Evolutionary conservation across 148 eudicot genomes (phyloP), one percentile per base, ranked within the genome.

Genomic region (Camellia sinensis): DNA sequence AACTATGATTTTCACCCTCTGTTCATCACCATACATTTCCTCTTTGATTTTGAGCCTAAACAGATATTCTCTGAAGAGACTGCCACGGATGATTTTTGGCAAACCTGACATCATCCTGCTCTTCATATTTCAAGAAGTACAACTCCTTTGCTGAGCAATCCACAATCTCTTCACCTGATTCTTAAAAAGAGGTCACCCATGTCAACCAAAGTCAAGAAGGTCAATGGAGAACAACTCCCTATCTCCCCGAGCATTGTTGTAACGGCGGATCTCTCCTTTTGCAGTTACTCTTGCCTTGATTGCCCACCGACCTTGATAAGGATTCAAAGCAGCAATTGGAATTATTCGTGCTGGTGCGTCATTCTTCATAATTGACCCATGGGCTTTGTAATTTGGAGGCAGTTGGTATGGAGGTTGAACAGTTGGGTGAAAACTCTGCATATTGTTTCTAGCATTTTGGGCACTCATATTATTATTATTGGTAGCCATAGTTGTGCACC

Each of bases 271-370:
- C 64, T 97, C 94, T 29, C 97, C 97, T 86, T 97, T 97, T 9
- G 99, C 93, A 75, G 99, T 97, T 64, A 97, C 98, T 83, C 99
- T 91, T 64, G 99, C 98, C 81, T 97, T 97, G 64, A 97, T 91
- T 70, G 99, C 98, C 99, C 98, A 97, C 17, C 99, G 94, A 29
- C 99, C 99, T 76, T 97, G 99, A 79, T 97, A 97, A 81, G 99
- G 99, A 87, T 94, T 97, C 85, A 97, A 81, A 44, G 98, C 98
- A 78, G 94, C 87, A 78, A 97, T 97, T 53, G 99, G 98, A 77
- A 97, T 91, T 60, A 94, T 86, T 60, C 97, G 93, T 37, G 99
- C 95, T 5, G 99, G 97, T 67, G 99, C 99, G 70, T 97, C 99
- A 75, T 97, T 97, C 85, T 90, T 97, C 92, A 94, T 89, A 57